Conservation (phyloP, 2,329 filamentous ascomycete species). For the Scytalidium sp. region DNA sequence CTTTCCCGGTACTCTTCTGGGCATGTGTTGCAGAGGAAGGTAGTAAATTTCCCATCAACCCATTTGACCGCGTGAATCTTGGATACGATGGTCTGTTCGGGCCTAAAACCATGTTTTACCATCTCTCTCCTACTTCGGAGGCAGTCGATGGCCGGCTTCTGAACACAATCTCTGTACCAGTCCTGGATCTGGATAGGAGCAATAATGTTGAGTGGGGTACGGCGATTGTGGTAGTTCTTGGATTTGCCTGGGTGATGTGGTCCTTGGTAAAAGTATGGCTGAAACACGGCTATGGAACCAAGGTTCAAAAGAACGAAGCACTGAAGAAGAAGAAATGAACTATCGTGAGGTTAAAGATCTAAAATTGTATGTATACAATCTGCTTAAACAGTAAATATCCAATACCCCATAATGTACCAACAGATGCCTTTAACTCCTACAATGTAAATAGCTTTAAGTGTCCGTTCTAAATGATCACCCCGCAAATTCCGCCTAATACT, state of each 20-base stretch:
- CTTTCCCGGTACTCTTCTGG: slow-evolving; percentile 88
- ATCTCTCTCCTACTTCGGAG: slow-evolving; percentile 51
- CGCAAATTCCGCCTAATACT: slow-evolving; percentile 2
- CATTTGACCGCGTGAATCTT: slow-evolving; percentile 81
- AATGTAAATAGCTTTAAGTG: neutral
- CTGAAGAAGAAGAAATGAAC: slow-evolving; percentile 17
- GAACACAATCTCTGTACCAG: slow-evolving; percentile 60
- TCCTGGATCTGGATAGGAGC: slow-evolving; percentile 53
- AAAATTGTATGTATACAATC: neutral
- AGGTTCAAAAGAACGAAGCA: neutral
- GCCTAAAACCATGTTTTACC: slow-evolving; percentile 78
- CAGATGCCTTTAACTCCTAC: neutral
- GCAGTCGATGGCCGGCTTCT: slow-evolving; percentile 36
- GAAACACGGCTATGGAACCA: slow-evolving; percentile 18
- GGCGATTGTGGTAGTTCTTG: slow-evolving; percentile 53
- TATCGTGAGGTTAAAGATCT: neutral
- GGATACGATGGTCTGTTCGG: slow-evolving; percentile 83
- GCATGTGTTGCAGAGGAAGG: slow-evolving; percentile 69
- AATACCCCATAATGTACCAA: neutral
- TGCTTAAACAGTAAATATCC: neutral
- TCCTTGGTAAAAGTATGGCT: slow-evolving; percentile 22
- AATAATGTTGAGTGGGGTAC: slow-evolving; percentile 53
- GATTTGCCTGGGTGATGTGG: slow-evolving; percentile 69
- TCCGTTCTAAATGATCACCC: neutral
- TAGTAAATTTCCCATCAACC: slow-evolving; percentile 69